A percentile compares a stretch with the other conserved stretches of the same genome.
These are phyloP conservation scores for Skeletonema potamos DNA, from an alignment of 108 stramenopile genomes.

Conservation along the genomic window DNA sequence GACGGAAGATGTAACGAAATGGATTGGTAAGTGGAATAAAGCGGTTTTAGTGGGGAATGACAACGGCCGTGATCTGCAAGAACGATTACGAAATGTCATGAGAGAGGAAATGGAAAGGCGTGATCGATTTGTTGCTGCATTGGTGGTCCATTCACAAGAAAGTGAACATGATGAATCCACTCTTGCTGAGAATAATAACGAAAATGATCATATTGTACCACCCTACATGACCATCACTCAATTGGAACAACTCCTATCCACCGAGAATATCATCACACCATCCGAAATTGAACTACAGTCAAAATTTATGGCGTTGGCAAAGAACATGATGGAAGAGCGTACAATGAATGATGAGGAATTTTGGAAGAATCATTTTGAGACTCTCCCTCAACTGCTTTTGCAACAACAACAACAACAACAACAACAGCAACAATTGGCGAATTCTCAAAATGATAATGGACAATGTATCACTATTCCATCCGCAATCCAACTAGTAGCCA, in stretches of 20 bases:
- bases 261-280: neutral
- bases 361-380: neutral
- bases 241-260: neutral
- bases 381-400: neutral
- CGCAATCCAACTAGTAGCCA: conserved; percentile 8
- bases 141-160: neutral
- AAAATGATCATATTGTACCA: too few species aligned
- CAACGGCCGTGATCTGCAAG: neutral
- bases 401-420: neutral
- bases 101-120: neutral
- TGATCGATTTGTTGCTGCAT: neutral
- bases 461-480: conserved; percentile 9
- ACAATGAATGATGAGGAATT: neutral
- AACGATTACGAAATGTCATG: neutral
- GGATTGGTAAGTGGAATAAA: neutral
- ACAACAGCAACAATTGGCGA: neutral
- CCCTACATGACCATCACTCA: neutral
- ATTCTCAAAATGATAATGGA: neutral
- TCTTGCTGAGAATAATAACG: neutral
- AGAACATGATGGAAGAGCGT: neutral
- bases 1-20: neutral
- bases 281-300: neutral
- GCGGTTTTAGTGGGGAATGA: neutral
- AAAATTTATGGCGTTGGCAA: neutral
- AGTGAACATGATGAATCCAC: neutral